A percentile compares a stretch with the other conserved stretches of the same genome.
phyloP scores from a whole-genome alignment of 1,284 basidiomycete genomes.

The Ceratobasidium papillatum region DNA sequence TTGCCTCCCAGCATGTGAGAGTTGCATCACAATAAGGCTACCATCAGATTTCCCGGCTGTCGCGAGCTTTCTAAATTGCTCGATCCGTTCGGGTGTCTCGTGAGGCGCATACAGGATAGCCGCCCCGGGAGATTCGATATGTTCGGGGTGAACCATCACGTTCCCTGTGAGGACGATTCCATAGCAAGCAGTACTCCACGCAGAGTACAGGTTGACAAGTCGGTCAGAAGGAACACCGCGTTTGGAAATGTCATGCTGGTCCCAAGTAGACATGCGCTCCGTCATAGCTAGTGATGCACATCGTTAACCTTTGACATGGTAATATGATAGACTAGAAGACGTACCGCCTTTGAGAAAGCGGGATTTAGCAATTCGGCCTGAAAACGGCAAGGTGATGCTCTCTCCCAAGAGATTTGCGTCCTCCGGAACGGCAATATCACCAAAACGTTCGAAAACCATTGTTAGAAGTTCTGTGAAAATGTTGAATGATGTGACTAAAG shows the following conservation, averaged over 20 bases:
- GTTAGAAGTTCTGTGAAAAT: too few relatives aligned
- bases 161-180: conserved; percentile 10
- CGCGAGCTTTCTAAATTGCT: conserved; percentile 51
- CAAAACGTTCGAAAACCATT: conserved; percentile 11
- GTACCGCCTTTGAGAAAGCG: conserved; percentile 19
- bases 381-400: conserved; percentile 10
- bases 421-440: not conserved
- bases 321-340: not conserved
- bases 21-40: conserved; percentile 54
- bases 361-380: conserved; percentile 12
- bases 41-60: conserved; percentile 54
- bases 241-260: conserved; percentile 3
- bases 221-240: conserved; percentile 7
- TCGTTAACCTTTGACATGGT: not conserved
- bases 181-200: not conserved
- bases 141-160: conserved; percentile 25
- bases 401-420: conserved; percentile 6
- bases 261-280: conserved; percentile 26
- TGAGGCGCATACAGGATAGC: conserved; percentile 40
- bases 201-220: not conserved
- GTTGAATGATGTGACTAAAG: too few relatives aligned
- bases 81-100: conserved; percentile 48
- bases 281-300: not conserved
- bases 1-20: conserved; percentile 55
- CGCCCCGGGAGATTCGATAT: conserved; percentile 41